Conservation (phyloP, 345 rosid genomes). For the Brassica rapa region DNA sequence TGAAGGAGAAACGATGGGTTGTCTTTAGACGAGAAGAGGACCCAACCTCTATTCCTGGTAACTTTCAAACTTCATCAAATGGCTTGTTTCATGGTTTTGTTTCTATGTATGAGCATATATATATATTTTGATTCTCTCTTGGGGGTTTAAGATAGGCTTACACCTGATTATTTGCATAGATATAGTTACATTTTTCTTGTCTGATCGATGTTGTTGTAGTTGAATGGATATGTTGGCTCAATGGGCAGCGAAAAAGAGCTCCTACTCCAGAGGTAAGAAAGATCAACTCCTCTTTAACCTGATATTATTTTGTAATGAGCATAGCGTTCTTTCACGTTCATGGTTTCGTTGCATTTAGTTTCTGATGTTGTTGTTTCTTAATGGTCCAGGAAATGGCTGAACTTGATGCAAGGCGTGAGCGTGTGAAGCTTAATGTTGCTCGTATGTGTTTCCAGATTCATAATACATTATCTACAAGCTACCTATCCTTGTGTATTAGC, state of each 20-base stretch:
- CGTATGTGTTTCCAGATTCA: slow-evolving; percentile 51
- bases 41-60: slow-evolving; percentile 89
- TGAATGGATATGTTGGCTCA: slow-evolving; percentile 99
- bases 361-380: slow-evolving; percentile 28
- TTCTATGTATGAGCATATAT: not conserved
- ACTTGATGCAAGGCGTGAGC: slow-evolving; percentile 87
- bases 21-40: slow-evolving; percentile 78
- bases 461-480: slow-evolving; percentile 3
- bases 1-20: slow-evolving; percentile 97
- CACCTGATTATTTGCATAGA: slow-evolving; percentile 2
- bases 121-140: not conserved
- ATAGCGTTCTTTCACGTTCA: not conserved
- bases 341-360: slow-evolving; percentile 8
- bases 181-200: not conserved
- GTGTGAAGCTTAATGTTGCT: slow-evolving; percentile 74
- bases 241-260: slow-evolving; percentile 87
- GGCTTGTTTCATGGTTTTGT: not conserved
- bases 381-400: slow-evolving; percentile 66
- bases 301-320: not conserved
- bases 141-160: not conserved
- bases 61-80: slow-evolving; percentile 3
- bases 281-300: not conserved
- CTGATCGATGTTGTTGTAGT: slow-evolving; percentile 48
- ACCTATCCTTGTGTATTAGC: slow-evolving; percentile 14
- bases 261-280: slow-evolving; percentile 81